Percentiles rank a stretch among this genome's conserved stretches.
phyloP scores from a whole-genome alignment of 129 eudicot genomes.

The Heracleum sosnowskyi region DNA sequence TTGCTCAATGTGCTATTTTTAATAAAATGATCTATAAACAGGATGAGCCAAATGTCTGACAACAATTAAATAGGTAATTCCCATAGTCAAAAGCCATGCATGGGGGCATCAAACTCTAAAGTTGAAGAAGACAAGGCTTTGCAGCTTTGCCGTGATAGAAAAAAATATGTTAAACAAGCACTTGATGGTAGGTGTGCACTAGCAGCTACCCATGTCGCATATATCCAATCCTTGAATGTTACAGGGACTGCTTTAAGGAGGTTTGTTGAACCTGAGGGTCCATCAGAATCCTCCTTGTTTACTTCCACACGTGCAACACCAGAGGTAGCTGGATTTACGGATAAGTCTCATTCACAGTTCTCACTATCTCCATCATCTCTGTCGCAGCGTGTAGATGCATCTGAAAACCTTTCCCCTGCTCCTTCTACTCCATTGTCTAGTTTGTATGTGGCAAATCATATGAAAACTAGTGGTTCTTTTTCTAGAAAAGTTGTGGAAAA shows the following conservation, averaged over 20 bases:
- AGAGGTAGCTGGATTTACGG: conserved; percentile 42
- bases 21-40: neutral
- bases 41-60: conserved; percentile 4
- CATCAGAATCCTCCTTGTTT: conserved; percentile 34
- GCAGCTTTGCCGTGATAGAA: conserved; percentile 80
- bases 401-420: conserved; percentile 46
- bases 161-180: conserved; percentile 83
- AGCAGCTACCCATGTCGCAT: conserved; percentile 77
- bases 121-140: conserved; percentile 86
- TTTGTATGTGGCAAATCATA: conserved; percentile 53
- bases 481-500: conserved; percentile 80
- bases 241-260: conserved; percentile 64
- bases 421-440: conserved; percentile 61
- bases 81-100: conserved; percentile 14
- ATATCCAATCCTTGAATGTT: conserved; percentile 54
- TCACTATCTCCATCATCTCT: conserved; percentile 51
- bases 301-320: conserved; percentile 56
- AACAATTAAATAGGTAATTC: conserved; percentile 1
- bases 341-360: conserved; percentile 43
- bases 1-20: neutral
- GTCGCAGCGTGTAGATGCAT: conserved; percentile 42
- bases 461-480: conserved; percentile 54
- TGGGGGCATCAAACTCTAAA: conserved; percentile 88
- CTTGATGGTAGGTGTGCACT: conserved; percentile 91
- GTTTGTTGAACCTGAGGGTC: conserved; percentile 65